A percentile compares a stretch with the other conserved stretches of the same genome.
Evolutionary conservation across 768 basidiomycete genomes (phyloP).

Genomic region (Mycena olivaceomarginata): DNA sequence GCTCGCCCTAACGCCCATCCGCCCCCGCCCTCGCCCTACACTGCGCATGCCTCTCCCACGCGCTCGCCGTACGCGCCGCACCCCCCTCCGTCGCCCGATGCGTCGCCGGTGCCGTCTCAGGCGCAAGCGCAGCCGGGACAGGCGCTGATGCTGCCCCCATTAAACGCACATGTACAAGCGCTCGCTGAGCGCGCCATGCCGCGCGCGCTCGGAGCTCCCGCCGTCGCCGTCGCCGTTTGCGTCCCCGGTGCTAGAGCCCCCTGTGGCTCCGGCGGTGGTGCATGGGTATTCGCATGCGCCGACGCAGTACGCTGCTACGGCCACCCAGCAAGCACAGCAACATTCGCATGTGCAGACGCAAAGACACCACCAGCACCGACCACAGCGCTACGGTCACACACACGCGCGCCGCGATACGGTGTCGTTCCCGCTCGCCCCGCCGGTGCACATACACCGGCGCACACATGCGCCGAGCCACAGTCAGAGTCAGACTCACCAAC

Average conservation of each 20-base stretch:
- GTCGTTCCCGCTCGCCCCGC: neutral
- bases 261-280: no score
- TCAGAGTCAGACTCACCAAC: constrained; percentile 33
- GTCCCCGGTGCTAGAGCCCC: neutral
- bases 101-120: neutral
- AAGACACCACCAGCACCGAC: neutral
- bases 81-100: neutral
- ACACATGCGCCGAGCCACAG: constrained; percentile 13
- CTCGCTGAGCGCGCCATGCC: constrained; percentile 71
- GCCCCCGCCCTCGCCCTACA: neutral
- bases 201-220: constrained; percentile 7
- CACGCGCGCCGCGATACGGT: neutral
- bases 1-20: constrained; percentile 3
- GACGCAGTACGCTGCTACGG: neutral
- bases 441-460: neutral
- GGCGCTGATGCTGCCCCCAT: constrained; percentile 52
- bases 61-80: constrained; percentile 12
- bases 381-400: neutral
- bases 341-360: neutral
- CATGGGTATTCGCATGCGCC: constrained; percentile 4
- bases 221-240: neutral
- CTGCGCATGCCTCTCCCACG: neutral
- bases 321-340: neutral
- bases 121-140: neutral
- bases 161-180: constrained; percentile 81